A percentile compares a stretch with the other conserved stretches of the same genome.
Evolutionary conservation across 345 rosid genomes (phyloP).

Genomic region (Brassica juncea): DNA sequence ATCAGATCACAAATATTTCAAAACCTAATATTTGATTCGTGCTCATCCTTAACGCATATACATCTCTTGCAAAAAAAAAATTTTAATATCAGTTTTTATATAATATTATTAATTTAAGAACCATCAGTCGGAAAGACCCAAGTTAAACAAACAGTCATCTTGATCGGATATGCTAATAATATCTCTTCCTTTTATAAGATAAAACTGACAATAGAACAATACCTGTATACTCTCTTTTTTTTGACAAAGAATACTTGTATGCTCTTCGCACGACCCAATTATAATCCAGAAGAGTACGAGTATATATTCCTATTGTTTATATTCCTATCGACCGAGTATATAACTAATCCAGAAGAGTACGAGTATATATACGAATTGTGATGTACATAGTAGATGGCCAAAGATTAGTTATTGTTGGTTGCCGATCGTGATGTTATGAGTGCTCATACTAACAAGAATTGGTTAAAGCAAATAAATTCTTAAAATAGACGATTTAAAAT

Average conservation of each 20-base stretch:
- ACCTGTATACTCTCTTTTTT: background rate
- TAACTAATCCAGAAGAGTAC: background rate
- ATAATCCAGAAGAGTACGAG: background rate
- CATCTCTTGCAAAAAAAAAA: constrained; percentile 3
- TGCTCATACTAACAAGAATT: no score
- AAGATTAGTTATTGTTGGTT: background rate
- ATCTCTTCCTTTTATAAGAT: background rate
- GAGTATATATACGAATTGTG: background rate
- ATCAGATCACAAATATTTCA: background rate
- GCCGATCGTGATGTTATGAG: background rate
- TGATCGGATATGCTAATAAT: constrained; percentile 25
- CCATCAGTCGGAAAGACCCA: constrained; percentile 21
- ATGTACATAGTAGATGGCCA: background rate
- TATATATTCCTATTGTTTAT: background rate
- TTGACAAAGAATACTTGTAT: background rate
- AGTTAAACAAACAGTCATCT: constrained; percentile 26
- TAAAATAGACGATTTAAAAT: background rate
- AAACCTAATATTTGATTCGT: background rate
- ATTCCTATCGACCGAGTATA: no score
- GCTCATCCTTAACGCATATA: background rate
- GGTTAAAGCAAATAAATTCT: background rate
- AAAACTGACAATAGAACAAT: background rate
- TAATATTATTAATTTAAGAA: background rate
- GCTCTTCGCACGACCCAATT: background rate
- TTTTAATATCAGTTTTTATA: background rate